A percentile compares a stretch with the other conserved stretches of the same genome.
Evolutionary conservation across 257 asterid genomes (phyloP).

Genomic region (Mitragyna speciosa): DNA sequence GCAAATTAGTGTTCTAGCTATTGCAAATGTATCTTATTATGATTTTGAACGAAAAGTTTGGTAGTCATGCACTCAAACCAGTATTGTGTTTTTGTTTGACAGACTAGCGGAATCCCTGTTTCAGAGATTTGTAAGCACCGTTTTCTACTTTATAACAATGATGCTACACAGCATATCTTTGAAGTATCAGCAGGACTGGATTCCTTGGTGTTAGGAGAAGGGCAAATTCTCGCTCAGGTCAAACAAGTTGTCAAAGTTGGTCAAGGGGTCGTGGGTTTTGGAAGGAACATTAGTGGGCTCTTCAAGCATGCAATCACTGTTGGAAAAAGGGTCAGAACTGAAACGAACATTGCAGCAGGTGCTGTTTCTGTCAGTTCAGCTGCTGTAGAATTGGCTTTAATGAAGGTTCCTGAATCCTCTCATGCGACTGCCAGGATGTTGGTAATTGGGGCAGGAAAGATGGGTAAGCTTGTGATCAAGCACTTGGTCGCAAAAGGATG

Average conservation of each 20-base stretch:
- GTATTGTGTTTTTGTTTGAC: constrained; percentile 25
- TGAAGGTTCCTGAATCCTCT: constrained; percentile 77
- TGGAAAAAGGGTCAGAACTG: constrained; percentile 88
- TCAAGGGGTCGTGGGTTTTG: constrained; percentile 85
- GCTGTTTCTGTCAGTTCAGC: constrained; percentile 98
- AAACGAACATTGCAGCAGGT: constrained; percentile 90
- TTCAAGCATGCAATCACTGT: constrained; percentile 93
- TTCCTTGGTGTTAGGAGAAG: constrained; percentile 91
- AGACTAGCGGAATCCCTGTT: constrained; percentile 88
- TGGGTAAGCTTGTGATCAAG: constrained; percentile 98
- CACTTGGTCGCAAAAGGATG: constrained; percentile 92
- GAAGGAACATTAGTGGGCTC: constrained; percentile 88
- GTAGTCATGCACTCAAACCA: not conserved
- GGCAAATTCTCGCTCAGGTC: constrained; percentile 95
- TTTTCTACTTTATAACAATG: constrained; percentile 74
- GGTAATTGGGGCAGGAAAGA: constrained; percentile 89
- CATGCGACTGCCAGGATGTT: constrained; percentile 69
- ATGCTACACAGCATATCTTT: constrained; percentile 90
- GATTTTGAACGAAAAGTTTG: not conserved
- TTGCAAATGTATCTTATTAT: not conserved
- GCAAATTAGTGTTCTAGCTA: not conserved
- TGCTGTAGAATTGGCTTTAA: constrained; percentile 85
- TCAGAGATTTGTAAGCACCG: constrained; percentile 86
- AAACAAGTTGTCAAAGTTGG: constrained; percentile 94
- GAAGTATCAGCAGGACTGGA: constrained; percentile 95